Evolutionary conservation across 2,329 filamentous ascomycete genomes (phyloP).

Genomic region (Paradendryphiella salina): DNA sequence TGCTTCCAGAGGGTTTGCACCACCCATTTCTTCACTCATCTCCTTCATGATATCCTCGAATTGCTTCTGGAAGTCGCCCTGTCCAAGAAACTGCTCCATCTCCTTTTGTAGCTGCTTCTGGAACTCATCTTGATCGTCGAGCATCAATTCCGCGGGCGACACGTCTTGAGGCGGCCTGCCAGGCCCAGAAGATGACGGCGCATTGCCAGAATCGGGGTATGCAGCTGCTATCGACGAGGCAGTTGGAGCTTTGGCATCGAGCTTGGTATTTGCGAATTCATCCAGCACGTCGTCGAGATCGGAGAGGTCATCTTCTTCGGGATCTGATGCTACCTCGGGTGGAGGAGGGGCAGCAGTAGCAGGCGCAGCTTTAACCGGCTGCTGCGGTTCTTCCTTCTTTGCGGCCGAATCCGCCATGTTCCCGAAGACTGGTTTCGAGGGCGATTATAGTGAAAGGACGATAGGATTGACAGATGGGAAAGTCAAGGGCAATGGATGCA

Average conservation of each 20-base stretch:
- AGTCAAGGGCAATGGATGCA: conserved; percentile 2
- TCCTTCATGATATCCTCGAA: conserved; percentile 79
- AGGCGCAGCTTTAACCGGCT: conserved; percentile 12
- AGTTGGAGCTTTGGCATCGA: conserved; percentile 53
- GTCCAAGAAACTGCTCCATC: conserved; percentile 81
- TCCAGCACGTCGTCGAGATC: conserved; percentile 95
- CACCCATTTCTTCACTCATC: conserved; percentile 53
- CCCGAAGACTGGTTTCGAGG: background rate
- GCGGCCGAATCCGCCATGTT: conserved; percentile 29
- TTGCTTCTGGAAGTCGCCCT: conserved; percentile 74
- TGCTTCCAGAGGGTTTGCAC: conserved; percentile 23
- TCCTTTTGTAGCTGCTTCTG: conserved; percentile 83
- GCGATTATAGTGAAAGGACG: background rate
- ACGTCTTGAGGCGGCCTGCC: conserved; percentile 42
- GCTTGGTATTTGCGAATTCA: conserved; percentile 74
- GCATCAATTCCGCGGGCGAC: conserved; percentile 35
- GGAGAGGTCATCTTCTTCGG: conserved; percentile 88
- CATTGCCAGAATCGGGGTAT: conserved; percentile 36
- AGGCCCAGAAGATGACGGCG: conserved; percentile 47
- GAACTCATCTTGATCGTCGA: conserved; percentile 67
- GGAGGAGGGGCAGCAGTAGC: conserved; percentile 22
- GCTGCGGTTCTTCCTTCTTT: conserved; percentile 26
- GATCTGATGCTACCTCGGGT: conserved; percentile 67
- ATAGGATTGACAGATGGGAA: background rate
- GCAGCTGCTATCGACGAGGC: conserved; percentile 34